These are phyloP conservation scores for Stachybotrys chartarum DNA, from an alignment of 2,329 filamentous ascomycete species.

Conservation along the genomic window DNA sequence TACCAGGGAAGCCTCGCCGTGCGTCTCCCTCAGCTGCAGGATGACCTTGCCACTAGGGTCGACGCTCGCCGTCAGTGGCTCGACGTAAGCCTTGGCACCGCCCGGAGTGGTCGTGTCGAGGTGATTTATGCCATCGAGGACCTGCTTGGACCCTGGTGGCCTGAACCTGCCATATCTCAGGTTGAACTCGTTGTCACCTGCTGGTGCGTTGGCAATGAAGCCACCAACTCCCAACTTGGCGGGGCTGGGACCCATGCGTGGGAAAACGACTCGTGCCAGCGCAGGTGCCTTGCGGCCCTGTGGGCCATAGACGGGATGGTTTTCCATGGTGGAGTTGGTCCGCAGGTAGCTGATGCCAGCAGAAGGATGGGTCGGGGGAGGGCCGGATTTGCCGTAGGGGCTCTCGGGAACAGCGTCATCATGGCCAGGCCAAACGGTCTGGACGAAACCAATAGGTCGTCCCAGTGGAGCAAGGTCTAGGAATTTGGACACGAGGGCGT, in stretches of 20 bases:
- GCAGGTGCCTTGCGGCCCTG: conserved; percentile 42
- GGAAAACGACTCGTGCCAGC: conserved; percentile 43
- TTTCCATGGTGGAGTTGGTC: conserved; percentile 46
- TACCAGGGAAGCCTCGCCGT: conserved; percentile 32
- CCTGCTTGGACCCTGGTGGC: conserved; percentile 10
- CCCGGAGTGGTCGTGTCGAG: conserved; percentile 42
- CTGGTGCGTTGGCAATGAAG: conserved; percentile 38
- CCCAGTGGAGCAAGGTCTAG: conserved; percentile 53
- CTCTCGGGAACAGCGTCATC: conserved; percentile 19
- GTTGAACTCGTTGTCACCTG: conserved; percentile 36
- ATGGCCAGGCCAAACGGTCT: conserved; percentile 15
- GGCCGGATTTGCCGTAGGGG: conserved; percentile 45
- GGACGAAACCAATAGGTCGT: conserved; percentile 18
- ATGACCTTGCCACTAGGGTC: conserved; percentile 44
- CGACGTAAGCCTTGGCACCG: conserved; percentile 48
- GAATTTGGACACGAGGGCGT: conserved; percentile 49
- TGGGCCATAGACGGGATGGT: conserved; percentile 55
- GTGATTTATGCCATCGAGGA: conserved; percentile 26
- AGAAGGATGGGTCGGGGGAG: conserved; percentile 55
- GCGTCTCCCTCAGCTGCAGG: conserved; percentile 33
- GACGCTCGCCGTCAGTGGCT: conserved; percentile 34
- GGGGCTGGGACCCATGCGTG: conserved; percentile 23
- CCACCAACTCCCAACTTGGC: conserved; percentile 48
- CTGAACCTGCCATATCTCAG: conserved; percentile 10
- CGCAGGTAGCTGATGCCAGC: conserved; percentile 56